Percentiles rank a stretch among this genome's conserved stretches.
These are phyloP conservation scores for Elsinoe necatrix DNA, from an alignment of 2,329 filamentous ascomycete genomes.

Conservation along the genomic window DNA sequence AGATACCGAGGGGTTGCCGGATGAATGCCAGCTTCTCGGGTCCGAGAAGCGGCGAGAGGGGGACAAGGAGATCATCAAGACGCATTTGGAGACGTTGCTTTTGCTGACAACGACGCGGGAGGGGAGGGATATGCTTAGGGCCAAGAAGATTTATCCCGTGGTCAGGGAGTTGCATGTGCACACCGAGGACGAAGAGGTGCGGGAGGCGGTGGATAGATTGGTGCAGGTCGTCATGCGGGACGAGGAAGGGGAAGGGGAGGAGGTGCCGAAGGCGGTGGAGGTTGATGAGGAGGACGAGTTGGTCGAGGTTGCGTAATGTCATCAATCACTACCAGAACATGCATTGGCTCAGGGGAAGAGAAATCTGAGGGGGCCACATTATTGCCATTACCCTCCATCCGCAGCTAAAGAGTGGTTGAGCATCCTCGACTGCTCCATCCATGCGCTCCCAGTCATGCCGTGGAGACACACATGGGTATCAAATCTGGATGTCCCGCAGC, in stretches of 20 bases:
- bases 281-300: slow-evolving; percentile 33
- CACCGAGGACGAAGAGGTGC: slow-evolving; percentile 68
- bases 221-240: slow-evolving; percentile 84
- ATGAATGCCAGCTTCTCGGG: slow-evolving; percentile 80
- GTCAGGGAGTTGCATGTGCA: slow-evolving; percentile 76
- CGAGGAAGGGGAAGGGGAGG: slow-evolving; percentile 52
- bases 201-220: slow-evolving; percentile 76
- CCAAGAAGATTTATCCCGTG: slow-evolving; percentile 78
- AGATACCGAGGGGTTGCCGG: slow-evolving; percentile 76
- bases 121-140: slow-evolving; percentile 65
- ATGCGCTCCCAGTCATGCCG: background rate
- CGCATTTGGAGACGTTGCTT: slow-evolving; percentile 80
- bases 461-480: background rate
- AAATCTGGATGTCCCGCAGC: slow-evolving; percentile 3
- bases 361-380: background rate
- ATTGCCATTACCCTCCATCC: slow-evolving; percentile 14
- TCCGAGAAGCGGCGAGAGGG: slow-evolving; percentile 81
- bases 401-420: slow-evolving; percentile 11
- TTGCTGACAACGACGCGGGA: slow-evolving; percentile 70
- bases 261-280: slow-evolving; percentile 35
- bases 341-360: background rate
- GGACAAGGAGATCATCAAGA: slow-evolving; percentile 68
- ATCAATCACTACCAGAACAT: background rate
- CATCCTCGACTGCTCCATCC: background rate
- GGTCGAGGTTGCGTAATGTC: slow-evolving; percentile 31